phyloP scores from a whole-genome alignment of 2,329 filamentous ascomycete genomes.

The Alternaria incomplexa region DNA sequence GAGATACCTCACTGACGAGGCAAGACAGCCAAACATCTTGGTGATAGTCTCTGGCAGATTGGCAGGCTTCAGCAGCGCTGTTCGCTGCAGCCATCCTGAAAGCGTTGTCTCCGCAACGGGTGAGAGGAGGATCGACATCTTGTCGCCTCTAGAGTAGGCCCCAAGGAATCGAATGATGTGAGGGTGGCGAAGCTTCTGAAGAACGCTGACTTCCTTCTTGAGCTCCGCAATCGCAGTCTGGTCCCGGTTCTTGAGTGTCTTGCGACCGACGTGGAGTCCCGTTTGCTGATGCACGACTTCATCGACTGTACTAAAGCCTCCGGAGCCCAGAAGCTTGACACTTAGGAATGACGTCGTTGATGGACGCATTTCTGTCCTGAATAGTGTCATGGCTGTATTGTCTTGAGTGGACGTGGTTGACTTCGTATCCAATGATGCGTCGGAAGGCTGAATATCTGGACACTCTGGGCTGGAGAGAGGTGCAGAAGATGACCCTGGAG shows the following conservation, averaged over 20 bases:
- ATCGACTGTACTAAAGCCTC: conserved; percentile 48
- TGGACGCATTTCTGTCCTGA: conserved; percentile 1
- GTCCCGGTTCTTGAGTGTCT: conserved; percentile 48
- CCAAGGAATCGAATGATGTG: conserved; percentile 48
- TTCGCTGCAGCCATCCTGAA: conserved; percentile 40
- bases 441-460: not conserved
- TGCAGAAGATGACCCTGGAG: not conserved
- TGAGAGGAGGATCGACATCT: conserved; percentile 46
- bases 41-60: conserved; percentile 32
- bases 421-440: not conserved
- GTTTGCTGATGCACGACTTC: conserved; percentile 46
- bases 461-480: not conserved
- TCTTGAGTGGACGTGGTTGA: not conserved
- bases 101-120: conserved; percentile 48
- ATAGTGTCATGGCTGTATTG: not conserved
- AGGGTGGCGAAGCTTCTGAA: conserved; percentile 48
- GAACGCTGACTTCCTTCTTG: conserved; percentile 43
- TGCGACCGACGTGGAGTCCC: conserved; percentile 41
- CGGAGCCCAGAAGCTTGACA: conserved; percentile 43
- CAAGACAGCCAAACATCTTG: conserved; percentile 47
- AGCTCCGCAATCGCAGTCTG: conserved; percentile 40
- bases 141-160: conserved; percentile 44
- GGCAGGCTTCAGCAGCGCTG: conserved; percentile 23
- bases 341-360: conserved; percentile 37
- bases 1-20: conserved; percentile 44